Evolutionary conservation across 2,329 filamentous ascomycete genomes (phyloP).

Genomic region (Diaporthe eres): DNA sequence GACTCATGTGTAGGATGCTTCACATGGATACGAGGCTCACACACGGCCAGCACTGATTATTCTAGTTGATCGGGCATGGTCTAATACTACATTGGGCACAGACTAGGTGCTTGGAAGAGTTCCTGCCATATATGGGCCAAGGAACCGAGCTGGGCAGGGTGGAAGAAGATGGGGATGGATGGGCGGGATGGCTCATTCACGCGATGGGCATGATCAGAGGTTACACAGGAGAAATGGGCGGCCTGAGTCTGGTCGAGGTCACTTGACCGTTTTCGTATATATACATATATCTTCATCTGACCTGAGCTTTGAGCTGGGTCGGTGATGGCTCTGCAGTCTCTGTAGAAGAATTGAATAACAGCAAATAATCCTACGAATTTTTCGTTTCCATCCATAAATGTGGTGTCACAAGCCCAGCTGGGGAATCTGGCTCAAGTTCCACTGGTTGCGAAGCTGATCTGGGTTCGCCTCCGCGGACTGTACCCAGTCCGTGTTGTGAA

Average conservation of each 20-base stretch:
- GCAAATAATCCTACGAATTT: not conserved
- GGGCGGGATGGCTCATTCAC: not conserved
- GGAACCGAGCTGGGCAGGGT: not conserved
- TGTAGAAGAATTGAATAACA: constrained; percentile 19
- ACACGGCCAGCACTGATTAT: not conserved
- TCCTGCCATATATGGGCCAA: not conserved
- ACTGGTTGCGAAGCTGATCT: not conserved
- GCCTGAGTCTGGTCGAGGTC: constrained; percentile 4
- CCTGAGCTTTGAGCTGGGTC: constrained; percentile 17
- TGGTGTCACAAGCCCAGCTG: not conserved
- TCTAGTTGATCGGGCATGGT: not conserved
- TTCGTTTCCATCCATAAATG: not conserved
- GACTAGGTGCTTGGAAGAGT: not conserved
- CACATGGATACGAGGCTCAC: constrained; percentile 21
- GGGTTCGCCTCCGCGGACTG: not conserved
- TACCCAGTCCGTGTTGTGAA: not conserved
- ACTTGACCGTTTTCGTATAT: constrained; percentile 28
- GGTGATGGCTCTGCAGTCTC: not conserved
- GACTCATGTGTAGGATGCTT: constrained; percentile 20
- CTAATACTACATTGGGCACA: constrained; percentile 19
- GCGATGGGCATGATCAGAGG: not conserved
- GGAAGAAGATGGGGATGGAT: not conserved
- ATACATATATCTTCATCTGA: constrained; percentile 15
- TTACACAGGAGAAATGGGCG: not conserved
- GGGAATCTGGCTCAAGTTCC: not conserved